Percentiles rank a stretch among this genome's conserved stretches.
Conservation (phyloP, 441 rosid genomes). For the Syzygium malaccense region DNA sequence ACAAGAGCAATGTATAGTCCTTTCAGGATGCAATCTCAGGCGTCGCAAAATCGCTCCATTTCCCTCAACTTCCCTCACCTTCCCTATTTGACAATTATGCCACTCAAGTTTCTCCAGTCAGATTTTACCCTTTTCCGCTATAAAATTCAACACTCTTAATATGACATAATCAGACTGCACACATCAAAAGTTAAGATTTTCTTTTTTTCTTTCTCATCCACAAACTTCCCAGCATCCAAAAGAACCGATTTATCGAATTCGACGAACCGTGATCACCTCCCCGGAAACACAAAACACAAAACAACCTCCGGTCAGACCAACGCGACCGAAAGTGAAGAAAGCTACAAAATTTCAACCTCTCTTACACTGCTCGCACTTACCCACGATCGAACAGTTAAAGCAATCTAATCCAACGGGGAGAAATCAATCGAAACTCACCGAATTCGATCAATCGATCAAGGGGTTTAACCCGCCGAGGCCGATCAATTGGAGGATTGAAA, state of each 20-base stretch:
- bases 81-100: neutral
- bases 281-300: neutral
- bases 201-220: neutral
- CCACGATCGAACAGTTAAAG: neutral
- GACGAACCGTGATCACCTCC: neutral
- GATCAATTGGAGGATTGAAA: neutral
- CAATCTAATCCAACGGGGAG: neutral
- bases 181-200: neutral
- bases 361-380: neutral
- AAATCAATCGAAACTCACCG: neutral
- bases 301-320: neutral
- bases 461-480: neutral
- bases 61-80: neutral
- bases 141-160: fast-evolving
- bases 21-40: neutral
- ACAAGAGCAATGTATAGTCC: neutral
- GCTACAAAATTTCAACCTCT: neutral
- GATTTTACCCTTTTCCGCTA: neutral
- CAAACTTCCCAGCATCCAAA: neutral
- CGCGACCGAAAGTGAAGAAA: neutral
- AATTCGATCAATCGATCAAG: neutral
- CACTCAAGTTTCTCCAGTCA: neutral
- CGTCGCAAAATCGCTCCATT: neutral
- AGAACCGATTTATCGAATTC: neutral
- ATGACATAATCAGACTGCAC: neutral